These are phyloP conservation scores for Globisporangium spiculum DNA, from an alignment of 352 stramenopile species.

Conservation along the genomic window DNA sequence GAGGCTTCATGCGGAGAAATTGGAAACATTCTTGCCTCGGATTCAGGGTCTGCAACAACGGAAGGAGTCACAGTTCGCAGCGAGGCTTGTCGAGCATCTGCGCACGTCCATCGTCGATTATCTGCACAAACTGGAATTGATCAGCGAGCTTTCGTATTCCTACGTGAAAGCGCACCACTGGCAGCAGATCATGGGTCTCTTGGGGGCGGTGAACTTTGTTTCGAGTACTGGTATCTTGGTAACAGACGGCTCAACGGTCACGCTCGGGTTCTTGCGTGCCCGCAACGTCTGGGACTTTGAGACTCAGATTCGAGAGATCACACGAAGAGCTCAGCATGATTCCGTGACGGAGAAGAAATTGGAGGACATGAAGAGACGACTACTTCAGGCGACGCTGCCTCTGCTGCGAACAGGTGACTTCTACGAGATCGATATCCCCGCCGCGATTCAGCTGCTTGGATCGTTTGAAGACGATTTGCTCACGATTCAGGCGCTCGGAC, in stretches of 20 bases:
- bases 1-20: conserved; percentile 32
- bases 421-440: conserved; percentile 41
- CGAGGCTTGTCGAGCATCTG: conserved; percentile 38
- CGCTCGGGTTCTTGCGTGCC: conserved; percentile 47
- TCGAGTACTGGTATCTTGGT: conserved; percentile 46
- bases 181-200: conserved; percentile 51
- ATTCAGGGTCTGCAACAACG: conserved; percentile 34
- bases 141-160: conserved; percentile 48
- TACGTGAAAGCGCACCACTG: conserved; percentile 56
- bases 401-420: conserved; percentile 40
- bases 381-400: conserved; percentile 36
- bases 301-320: conserved; percentile 59
- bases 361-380: conserved; percentile 51
- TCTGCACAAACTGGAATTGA: conserved; percentile 41
- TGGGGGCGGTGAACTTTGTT: conserved; percentile 51
- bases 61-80: conserved; percentile 27
- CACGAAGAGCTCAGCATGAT: conserved; percentile 48
- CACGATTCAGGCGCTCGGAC: conserved; percentile 52
- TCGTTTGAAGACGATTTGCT: conserved; percentile 57
- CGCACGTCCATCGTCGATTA: conserved; percentile 35
- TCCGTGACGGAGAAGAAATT: conserved; percentile 52
- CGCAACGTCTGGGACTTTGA: conserved; percentile 52
- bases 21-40: conserved; percentile 33
- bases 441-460: conserved; percentile 29
- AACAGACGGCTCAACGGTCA: conserved; percentile 48